Evolutionary conservation across 257 asterid species (phyloP).

Genomic region (Penstemon barbatus): DNA sequence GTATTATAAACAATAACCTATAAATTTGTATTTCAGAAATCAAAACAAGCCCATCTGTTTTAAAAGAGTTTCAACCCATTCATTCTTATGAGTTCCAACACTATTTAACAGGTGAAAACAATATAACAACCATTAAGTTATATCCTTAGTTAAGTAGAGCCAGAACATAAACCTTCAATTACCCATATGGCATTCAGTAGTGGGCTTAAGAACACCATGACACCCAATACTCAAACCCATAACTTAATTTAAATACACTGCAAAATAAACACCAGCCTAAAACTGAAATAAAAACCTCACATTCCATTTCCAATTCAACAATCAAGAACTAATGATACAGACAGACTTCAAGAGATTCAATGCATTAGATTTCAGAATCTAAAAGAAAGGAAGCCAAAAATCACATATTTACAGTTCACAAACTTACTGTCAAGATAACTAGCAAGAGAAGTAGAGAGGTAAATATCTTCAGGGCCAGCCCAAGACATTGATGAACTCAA

Average conservation of each 20-base stretch:
- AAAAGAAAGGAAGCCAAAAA: not conserved
- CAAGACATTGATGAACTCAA: conserved; percentile 73
- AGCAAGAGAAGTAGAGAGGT: conserved; percentile 97
- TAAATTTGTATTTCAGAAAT: not conserved
- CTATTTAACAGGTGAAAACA: not conserved
- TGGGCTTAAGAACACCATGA: no score
- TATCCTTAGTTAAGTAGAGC: not conserved
- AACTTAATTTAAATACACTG: not conserved
- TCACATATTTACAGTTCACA: not conserved
- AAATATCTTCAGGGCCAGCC: conserved; percentile 94
- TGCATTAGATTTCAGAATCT: not conserved
- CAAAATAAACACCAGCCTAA: not conserved
- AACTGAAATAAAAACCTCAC: not conserved
- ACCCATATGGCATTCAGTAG: no score
- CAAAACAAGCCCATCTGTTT: not conserved
- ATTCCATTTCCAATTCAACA: not conserved
- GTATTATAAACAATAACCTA: not conserved
- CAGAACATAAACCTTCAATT: not conserved
- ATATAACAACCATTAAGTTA: not conserved
- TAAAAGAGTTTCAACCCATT: not conserved
- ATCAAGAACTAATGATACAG: conserved; percentile 14
- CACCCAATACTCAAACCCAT: no score
- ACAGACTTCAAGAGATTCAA: not conserved
- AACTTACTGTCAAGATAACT: conserved; percentile 95
- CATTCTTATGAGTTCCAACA: not conserved